phyloP scores from a whole-genome alignment of 257 asterid species.

The Fraxinus quadrangulata region DNA sequence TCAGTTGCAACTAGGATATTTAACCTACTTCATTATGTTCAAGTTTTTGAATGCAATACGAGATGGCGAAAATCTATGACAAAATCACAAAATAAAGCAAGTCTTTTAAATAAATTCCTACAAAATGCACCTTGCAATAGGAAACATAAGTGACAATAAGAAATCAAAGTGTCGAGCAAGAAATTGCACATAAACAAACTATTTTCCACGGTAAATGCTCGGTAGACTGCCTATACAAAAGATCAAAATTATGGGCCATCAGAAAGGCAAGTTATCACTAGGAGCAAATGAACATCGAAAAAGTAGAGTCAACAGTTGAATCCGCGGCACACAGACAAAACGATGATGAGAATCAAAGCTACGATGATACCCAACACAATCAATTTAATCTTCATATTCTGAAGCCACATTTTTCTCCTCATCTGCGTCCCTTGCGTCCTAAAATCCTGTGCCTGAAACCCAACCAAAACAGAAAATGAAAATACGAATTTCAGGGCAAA shows the following conservation, averaged over 20 bases:
- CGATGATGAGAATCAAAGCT: slow-evolving; percentile 38
- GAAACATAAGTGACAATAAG: too few species aligned
- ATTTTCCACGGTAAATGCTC: background rate
- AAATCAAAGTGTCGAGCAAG: background rate
- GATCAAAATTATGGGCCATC: background rate
- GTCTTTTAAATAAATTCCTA: too few species aligned
- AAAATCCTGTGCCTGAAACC: slow-evolving; percentile 64
- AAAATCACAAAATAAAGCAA: too few species aligned
- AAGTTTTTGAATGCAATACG: too few species aligned
- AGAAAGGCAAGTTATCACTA: background rate
- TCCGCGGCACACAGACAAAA: slow-evolving; percentile 54
- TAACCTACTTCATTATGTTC: too few species aligned
- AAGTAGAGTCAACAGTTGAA: slow-evolving; percentile 42
- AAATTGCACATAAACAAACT: background rate
- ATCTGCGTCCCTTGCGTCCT: slow-evolving; percentile 52
- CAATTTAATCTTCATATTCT: slow-evolving; percentile 66
- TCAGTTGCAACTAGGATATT: too few species aligned
- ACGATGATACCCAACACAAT: slow-evolving; percentile 43
- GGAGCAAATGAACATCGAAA: slow-evolving; percentile 8
- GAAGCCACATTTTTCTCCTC: slow-evolving; percentile 59
- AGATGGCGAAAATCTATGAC: too few species aligned
- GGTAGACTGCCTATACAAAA: background rate
- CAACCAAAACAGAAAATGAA: background rate
- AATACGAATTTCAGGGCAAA: background rate
- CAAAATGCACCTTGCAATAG: too few species aligned